phyloP scores from a whole-genome alignment of 2,329 filamentous ascomycete species.

The Ophiostoma sp. region DNA sequence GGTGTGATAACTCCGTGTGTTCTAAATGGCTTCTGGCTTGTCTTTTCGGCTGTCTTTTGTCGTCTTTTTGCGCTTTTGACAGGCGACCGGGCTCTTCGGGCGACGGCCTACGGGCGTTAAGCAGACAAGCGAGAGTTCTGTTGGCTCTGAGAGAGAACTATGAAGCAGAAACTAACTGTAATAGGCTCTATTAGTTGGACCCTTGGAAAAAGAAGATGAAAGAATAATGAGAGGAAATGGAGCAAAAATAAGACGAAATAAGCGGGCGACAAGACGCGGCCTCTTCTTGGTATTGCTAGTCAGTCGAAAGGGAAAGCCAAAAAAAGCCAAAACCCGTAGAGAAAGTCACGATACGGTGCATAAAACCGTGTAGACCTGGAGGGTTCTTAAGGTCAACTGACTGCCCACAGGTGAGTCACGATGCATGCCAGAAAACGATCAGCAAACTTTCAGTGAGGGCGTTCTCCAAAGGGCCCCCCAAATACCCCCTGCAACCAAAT shows the following conservation, averaged over 20 bases:
- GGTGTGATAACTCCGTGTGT: background rate
- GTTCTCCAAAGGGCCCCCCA: background rate
- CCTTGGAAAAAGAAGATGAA: background rate
- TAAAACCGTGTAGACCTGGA: background rate
- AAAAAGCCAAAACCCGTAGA: background rate
- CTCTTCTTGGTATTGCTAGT: background rate
- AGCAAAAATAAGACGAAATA: background rate
- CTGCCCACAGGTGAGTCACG: slow-evolving; percentile 19
- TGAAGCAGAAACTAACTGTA: background rate
- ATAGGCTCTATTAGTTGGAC: background rate
- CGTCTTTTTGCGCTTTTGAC: background rate
- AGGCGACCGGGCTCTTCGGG: background rate
- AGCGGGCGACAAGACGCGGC: background rate
- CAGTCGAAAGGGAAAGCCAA: too few species aligned
- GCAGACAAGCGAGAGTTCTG: background rate
- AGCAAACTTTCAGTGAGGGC: background rate
- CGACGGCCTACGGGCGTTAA: background rate
- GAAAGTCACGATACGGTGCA: background rate
- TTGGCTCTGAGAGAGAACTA: background rate
- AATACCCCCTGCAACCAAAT: background rate
- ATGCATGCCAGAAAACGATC: background rate
- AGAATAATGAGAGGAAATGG: background rate
- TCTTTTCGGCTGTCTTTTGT: background rate
- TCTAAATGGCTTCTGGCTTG: slow-evolving; percentile 4
- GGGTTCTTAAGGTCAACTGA: slow-evolving; percentile 6